Evolutionary conservation across 306 rosid species (phyloP), one percentile per base, ranked within the genome.

Genomic region (Spatholobus suberectus): DNA sequence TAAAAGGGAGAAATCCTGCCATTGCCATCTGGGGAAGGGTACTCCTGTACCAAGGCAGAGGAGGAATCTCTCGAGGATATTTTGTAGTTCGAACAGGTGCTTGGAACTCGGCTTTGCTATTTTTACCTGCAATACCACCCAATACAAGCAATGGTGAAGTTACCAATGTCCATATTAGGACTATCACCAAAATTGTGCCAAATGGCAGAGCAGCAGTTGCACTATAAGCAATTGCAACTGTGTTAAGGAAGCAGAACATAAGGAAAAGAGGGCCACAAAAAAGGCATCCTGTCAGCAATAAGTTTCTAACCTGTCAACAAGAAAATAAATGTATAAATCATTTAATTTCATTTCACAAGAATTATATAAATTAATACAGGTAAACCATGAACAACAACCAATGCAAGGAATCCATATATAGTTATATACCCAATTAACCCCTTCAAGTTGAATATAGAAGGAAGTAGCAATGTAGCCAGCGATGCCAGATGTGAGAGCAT

Each of bases 121-220:
- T 95, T 82, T 95, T 95, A 58, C 98, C 98, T 0, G 98, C 98
- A 76, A 95, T 91, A 51, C 98, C 98, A 86, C 98, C 98, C 91
- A 95, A 85, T 40, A 95, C 98, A 76, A 95, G 98, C 81, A 95
- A 86, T 15, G 98, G 98, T 2, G 98, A 91, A 21, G 98, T 93
- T 57, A 95, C 98, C 85, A 95, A 49, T 29, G 97, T 92, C 98
- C 98, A 95, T 77, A 95, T 95, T 69, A 95, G 95, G 70, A 93
- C 91, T 86, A 95, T 95, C 82, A 95, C 98, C 78, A 93, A 85
- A 75, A 95, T 93, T 32, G 98, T 95, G 73, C 98, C 98, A 79
- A 95, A 91, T 41, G 98, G 98, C 79, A 95, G 98, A 34, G 98
- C 98, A 3, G 98, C 98, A 49, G 98, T 95, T 83, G 98, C 98